These are phyloP conservation scores for Yamadazyma scolyti DNA, from an alignment of 805 yeast species.

Conservation along the genomic window DNA sequence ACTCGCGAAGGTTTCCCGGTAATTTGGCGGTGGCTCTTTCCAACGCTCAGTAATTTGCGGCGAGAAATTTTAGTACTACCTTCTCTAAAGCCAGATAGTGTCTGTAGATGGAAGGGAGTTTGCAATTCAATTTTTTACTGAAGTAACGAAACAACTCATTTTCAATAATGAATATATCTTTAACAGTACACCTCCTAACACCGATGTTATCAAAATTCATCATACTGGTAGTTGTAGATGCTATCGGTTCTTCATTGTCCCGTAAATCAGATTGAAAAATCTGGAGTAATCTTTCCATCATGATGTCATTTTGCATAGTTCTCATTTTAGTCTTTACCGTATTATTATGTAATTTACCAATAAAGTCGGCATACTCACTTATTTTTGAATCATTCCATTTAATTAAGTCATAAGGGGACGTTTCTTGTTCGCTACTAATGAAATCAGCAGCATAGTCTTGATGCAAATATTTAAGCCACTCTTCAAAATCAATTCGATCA, in stretches of 20 bases:
- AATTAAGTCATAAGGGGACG: conserved; percentile 27
- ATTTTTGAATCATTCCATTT: conserved; percentile 48
- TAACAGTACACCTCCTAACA: no score
- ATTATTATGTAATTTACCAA: conserved; percentile 2
- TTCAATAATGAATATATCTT: conserved; percentile 6
- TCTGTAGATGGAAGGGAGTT: no score
- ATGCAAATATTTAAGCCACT: conserved; percentile 14
- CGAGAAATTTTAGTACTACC: no score
- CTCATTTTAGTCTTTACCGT: conserved; percentile 13
- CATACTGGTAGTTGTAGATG: background rate
- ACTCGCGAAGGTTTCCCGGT: background rate
- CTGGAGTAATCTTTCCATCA: conserved; percentile 28
- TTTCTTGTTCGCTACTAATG: conserved; percentile 6
- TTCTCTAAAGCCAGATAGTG: no score
- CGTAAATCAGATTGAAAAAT: conserved; percentile 28
- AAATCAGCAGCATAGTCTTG: no score
- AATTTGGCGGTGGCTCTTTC: background rate
- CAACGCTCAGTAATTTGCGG: no score
- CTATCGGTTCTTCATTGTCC: background rate
- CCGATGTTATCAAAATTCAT: conserved; percentile 1
- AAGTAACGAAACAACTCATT: no score
- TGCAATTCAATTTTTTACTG: no score
- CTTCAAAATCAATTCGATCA: conserved; percentile 10
- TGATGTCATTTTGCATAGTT: conserved; percentile 16
- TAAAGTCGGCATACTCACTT: conserved; percentile 35